Evolutionary conservation across 371 early-diverging fungal species (phyloP).

Genomic region (Smittium culicis): DNA sequence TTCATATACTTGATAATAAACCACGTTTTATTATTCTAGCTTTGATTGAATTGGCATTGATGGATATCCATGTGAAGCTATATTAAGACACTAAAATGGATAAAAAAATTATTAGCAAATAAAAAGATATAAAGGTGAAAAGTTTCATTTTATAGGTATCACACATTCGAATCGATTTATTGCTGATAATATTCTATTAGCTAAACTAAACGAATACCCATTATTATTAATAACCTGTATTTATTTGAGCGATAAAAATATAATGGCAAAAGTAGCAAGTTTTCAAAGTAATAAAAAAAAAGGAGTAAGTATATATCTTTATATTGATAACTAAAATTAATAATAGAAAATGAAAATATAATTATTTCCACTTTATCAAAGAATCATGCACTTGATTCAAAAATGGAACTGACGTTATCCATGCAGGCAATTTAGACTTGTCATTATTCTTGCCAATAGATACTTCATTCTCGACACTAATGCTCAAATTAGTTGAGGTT

Average conservation of each 20-base stretch:
- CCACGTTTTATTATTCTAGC: too few relatives aligned
- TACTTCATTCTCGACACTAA: neutral
- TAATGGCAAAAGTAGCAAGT: neutral
- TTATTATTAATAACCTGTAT: neutral
- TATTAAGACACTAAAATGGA: too few relatives aligned
- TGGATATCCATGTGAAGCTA: too few relatives aligned
- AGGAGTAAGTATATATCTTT: neutral
- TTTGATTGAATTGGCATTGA: too few relatives aligned
- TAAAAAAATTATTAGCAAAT: too few relatives aligned
- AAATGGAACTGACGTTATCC: neutral
- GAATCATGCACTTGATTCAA: neutral
- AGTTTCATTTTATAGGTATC: too few relatives aligned
- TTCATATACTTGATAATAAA: too few relatives aligned
- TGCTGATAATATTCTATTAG: too few relatives aligned
- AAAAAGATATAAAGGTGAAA: too few relatives aligned
- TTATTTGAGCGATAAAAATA: neutral
- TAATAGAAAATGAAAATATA: too few relatives aligned
- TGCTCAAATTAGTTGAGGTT: neutral
- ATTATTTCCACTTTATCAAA: neutral
- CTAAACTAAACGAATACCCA: neutral
- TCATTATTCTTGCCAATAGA: neutral
- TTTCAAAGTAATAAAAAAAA: neutral
- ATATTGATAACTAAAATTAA: too few relatives aligned
- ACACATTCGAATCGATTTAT: too few relatives aligned
- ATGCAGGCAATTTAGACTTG: neutral